A percentile compares a stretch with the other conserved stretches of the same genome.
phyloP scores from a whole-genome alignment of 257 asterid genomes.

The Parsonsia alboflavescens region DNA sequence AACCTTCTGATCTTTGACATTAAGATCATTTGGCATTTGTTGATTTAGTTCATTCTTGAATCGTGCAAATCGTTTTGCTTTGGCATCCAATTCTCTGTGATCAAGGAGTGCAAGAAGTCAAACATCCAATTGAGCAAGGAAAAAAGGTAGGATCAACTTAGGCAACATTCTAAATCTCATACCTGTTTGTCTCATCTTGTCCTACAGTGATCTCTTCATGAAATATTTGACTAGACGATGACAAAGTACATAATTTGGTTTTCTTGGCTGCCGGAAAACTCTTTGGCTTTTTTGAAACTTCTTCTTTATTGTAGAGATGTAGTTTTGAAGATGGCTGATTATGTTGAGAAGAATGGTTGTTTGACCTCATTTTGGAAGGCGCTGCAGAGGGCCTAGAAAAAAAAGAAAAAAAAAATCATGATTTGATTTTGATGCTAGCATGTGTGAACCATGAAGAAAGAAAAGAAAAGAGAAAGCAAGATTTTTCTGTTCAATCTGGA shows the following conservation, averaged over 20 bases:
- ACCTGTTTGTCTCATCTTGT: slow-evolving; percentile 62
- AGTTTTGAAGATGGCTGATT: slow-evolving; percentile 34
- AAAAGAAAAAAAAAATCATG: background rate
- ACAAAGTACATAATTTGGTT: slow-evolving; percentile 55
- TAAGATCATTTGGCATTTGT: slow-evolving; percentile 35
- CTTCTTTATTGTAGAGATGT: slow-evolving; percentile 34
- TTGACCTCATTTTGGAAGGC: slow-evolving; percentile 35
- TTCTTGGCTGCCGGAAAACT: slow-evolving; percentile 55
- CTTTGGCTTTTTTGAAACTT: slow-evolving; percentile 36
- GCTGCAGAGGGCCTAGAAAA: slow-evolving; percentile 32
- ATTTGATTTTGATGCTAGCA: slow-evolving; percentile 12
- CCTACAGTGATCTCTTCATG: slow-evolving; percentile 39
- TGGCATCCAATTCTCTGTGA: slow-evolving; percentile 73
- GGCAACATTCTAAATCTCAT: slow-evolving; percentile 11
- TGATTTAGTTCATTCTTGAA: slow-evolving; percentile 70
- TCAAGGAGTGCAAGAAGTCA: slow-evolving; percentile 10
- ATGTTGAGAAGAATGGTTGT: slow-evolving; percentile 35
- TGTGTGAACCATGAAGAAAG: background rate
- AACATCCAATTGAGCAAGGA: background rate
- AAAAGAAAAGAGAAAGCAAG: slow-evolving; percentile 5
- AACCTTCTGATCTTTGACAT: slow-evolving; percentile 37
- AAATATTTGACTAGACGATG: slow-evolving; percentile 40
- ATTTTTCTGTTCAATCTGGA: background rate
- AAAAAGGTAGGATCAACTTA: slow-evolving; percentile 12
- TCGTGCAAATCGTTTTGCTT: slow-evolving; percentile 88